phyloP scores from a whole-genome alignment of 345 rosid genomes.

The Excoecaria agallocha region DNA sequence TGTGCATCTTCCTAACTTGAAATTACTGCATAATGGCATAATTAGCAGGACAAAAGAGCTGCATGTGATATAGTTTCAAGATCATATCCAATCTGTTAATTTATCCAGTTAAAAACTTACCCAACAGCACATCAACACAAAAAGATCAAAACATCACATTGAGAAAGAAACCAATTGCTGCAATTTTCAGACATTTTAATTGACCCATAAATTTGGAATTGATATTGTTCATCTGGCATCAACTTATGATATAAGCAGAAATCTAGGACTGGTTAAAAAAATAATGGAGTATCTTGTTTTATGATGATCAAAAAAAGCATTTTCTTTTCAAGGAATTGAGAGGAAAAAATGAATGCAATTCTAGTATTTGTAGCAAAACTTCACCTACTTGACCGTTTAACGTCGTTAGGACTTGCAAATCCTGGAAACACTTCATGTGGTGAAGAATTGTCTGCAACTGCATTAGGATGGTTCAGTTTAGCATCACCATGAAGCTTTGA shows the following conservation, averaged over 20 bases:
- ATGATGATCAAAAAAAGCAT: not conserved
- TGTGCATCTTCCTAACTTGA: not conserved
- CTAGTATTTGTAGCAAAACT: not conserved
- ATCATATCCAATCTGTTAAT: not conserved
- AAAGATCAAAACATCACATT: not conserved
- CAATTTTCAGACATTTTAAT: not conserved
- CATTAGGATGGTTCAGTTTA: constrained; percentile 34
- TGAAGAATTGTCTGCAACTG: constrained; percentile 40
- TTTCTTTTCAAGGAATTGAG: not conserved
- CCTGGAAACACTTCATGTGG: constrained; percentile 65
- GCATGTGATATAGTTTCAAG: not conserved
- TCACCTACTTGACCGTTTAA: constrained; percentile 55
- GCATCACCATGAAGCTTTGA: constrained; percentile 31
- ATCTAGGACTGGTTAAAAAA: not conserved
- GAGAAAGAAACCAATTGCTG: not conserved
- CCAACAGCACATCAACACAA: not conserved
- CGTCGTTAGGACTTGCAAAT: constrained; percentile 59
- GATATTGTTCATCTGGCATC: not conserved
- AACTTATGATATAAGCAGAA: constrained; percentile 7
- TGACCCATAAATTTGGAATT: not conserved
- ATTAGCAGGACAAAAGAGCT: not conserved
- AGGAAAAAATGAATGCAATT: constrained; percentile 10
- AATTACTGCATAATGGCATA: not conserved
- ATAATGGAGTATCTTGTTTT: not conserved
- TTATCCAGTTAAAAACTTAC: not conserved